phyloP scores from a whole-genome alignment of 768 basidiomycete species.

The Boletales sp. region DNA sequence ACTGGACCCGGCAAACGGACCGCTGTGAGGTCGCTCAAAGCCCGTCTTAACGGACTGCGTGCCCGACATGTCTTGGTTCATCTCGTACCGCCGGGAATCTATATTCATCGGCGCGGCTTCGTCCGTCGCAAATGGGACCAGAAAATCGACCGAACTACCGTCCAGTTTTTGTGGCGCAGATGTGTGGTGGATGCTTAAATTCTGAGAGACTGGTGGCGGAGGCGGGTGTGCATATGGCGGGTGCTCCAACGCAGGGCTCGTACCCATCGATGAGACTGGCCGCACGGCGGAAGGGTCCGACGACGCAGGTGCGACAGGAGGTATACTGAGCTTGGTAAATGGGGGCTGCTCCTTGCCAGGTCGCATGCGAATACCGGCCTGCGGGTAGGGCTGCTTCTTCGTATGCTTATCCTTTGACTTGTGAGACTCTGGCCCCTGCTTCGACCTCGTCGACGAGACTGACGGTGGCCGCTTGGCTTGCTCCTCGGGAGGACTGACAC shows the following conservation, averaged over 20 bases:
- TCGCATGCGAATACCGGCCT: constrained; percentile 46
- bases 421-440: constrained; percentile 15
- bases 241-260: constrained; percentile 12
- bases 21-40: constrained; percentile 24
- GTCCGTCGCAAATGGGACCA: constrained; percentile 19
- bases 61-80: constrained; percentile 11
- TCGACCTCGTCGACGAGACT: constrained; percentile 4
- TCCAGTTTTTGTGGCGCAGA: constrained; percentile 15
- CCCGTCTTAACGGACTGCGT: not conserved
- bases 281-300: constrained; percentile 9
- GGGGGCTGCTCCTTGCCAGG: constrained; percentile 32
- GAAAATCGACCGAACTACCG: constrained; percentile 17
- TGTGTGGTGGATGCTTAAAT: not conserved
- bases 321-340: constrained; percentile 10
- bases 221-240: constrained; percentile 13
- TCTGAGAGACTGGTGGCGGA: constrained; percentile 8
- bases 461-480: constrained; percentile 13
- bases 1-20: constrained; percentile 16
- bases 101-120: constrained; percentile 3
- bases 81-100: constrained; percentile 1
- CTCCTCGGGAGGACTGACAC: constrained; percentile 10
- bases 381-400: constrained; percentile 41
- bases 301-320: constrained; percentile 5
- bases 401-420: constrained; percentile 39
- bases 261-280: constrained; percentile 8